A percentile compares a stretch with the other conserved stretches of the same genome.
phyloP scores from a whole-genome alignment of 345 rosid species.

The Eucalyptus curtisii region DNA sequence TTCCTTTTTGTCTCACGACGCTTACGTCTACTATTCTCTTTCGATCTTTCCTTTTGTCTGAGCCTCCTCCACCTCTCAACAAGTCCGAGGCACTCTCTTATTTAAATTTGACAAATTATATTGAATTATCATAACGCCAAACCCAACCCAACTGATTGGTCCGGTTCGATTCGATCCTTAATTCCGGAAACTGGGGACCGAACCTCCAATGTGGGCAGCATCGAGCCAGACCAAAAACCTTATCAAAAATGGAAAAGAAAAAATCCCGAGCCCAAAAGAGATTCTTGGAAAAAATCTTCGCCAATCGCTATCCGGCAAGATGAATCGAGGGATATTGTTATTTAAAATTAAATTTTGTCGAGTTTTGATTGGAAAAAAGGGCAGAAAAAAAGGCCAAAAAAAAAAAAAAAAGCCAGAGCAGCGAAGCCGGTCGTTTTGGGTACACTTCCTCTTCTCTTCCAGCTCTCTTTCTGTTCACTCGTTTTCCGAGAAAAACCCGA shows the following conservation, averaged over 20 bases:
- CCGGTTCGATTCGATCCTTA: too few relatives aligned
- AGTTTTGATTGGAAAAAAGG: too few relatives aligned
- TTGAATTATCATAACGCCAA: rapidly evolving
- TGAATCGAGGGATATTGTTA: background rate
- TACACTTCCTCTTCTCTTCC: background rate
- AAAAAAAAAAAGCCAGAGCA: background rate
- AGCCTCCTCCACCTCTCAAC: too few relatives aligned
- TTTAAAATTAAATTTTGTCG: background rate
- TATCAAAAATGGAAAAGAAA: background rate
- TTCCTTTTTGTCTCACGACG: rapidly evolving
- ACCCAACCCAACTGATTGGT: too few relatives aligned
- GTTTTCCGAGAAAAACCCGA: background rate
- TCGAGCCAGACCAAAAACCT: too few relatives aligned
- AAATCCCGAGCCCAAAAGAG: background rate
- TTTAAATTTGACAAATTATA: too few relatives aligned
- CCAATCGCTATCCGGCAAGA: background rate
- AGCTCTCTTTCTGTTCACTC: background rate
- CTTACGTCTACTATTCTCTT: too few relatives aligned
- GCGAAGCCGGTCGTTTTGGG: background rate
- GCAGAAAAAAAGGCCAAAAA: background rate
- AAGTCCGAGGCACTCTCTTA: too few relatives aligned
- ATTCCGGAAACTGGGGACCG: too few relatives aligned
- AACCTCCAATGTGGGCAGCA: too few relatives aligned
- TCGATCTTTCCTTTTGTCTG: too few relatives aligned
- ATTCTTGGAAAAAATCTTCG: background rate